These are phyloP conservation scores for Lathyrus tuberosus DNA, from an alignment of 306 rosid genomes.

Conservation along the genomic window DNA sequence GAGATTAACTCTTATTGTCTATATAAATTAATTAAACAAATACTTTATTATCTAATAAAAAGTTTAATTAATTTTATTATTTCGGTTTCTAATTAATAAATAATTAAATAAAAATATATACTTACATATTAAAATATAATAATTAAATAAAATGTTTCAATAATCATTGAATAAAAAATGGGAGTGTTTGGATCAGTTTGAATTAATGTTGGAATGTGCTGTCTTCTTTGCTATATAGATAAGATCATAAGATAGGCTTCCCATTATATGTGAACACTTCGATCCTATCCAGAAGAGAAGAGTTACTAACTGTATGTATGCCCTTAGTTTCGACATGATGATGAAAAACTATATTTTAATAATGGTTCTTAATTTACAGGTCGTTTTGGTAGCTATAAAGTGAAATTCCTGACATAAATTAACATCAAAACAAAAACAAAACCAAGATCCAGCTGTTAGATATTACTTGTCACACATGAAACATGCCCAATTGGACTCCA, in stretches of 20 bases:
- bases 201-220: not conserved
- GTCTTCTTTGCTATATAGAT: not conserved
- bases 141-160: too few species aligned
- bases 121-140: too few species aligned
- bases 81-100: too few species aligned
- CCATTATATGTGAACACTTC: not conserved
- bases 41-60: too few species aligned
- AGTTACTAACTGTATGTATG: not conserved
- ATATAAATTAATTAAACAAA: too few species aligned
- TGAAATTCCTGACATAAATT: not conserved
- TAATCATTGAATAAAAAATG: too few species aligned
- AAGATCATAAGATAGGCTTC: not conserved
- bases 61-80: too few species aligned
- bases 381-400: not conserved
- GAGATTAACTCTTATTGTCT: too few species aligned
- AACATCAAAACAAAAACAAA: not conserved
- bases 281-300: not conserved
- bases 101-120: too few species aligned
- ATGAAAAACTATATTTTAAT: not conserved
- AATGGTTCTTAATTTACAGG: not conserved
- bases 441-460: conserved; percentile 11
- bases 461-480: conserved; percentile 15
- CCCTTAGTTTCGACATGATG: not conserved
- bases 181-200: not conserved
- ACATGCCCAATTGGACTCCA: conserved; percentile 11